Evolutionary conservation across 257 asterid genomes (phyloP).

Genomic region (Henckelia pumila): DNA sequence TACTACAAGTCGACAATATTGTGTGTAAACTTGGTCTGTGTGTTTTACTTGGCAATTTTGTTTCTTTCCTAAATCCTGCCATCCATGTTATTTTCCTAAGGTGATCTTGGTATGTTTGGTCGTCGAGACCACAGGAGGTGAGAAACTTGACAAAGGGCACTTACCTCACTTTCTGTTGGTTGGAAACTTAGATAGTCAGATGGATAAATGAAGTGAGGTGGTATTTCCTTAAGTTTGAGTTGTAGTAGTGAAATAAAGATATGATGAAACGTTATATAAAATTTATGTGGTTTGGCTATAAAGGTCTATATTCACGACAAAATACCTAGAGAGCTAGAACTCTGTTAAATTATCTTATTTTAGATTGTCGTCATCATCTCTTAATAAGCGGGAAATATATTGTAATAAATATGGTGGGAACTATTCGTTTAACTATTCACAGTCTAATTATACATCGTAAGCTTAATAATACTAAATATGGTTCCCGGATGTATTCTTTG

Average conservation of each 20-base stretch:
- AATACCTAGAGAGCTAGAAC: too few species aligned
- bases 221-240: not conserved
- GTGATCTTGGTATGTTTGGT: not conserved
- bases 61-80: not conserved
- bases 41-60: not conserved
- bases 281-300: not conserved
- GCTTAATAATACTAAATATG: too few species aligned
- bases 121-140: not conserved
- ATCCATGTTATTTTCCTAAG: not conserved
- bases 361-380: too few species aligned
- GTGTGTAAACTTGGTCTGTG: not conserved
- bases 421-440: too few species aligned
- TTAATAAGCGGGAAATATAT: too few species aligned
- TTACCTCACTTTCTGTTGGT: not conserved
- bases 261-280: not conserved
- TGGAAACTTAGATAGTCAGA: not conserved
- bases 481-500: not conserved
- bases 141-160: not conserved
- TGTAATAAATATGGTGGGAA: too few species aligned
- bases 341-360: too few species aligned
- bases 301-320: not conserved
- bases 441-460: too few species aligned
- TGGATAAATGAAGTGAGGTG: not conserved
- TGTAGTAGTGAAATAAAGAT: not conserved
- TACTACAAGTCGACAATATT: too few species aligned